phyloP scores from a whole-genome alignment of 148 eudicot genomes.

The Silene conica region DNA sequence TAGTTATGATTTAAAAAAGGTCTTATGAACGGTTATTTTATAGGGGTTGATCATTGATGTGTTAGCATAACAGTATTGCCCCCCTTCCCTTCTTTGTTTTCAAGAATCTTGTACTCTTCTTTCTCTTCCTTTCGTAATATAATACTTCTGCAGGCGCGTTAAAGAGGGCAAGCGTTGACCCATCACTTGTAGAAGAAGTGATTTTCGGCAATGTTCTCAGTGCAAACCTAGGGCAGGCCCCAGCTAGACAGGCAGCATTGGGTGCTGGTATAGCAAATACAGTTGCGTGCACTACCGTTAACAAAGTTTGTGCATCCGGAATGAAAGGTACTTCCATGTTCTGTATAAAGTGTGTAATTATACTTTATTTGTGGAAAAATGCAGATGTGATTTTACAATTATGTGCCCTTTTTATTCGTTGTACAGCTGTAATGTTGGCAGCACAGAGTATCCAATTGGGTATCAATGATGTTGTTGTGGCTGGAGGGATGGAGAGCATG shows the following conservation, averaged over 20 bases:
- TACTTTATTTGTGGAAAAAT: neutral
- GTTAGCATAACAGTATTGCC: too few species aligned
- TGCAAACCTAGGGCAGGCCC: slow-evolving; percentile 97
- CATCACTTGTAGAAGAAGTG: slow-evolving; percentile 93
- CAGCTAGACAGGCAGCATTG: slow-evolving; percentile 96
- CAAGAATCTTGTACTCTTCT: too few species aligned
- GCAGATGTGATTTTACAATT: neutral
- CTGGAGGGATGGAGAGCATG: slow-evolving; percentile 99
- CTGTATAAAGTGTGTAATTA: neutral
- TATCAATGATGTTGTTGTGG: slow-evolving; percentile 86
- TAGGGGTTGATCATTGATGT: too few species aligned
- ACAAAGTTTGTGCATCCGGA: slow-evolving; percentile 99
- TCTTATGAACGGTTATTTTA: too few species aligned
- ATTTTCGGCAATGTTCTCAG: slow-evolving; percentile 91
- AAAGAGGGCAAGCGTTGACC: slow-evolving; percentile 83
- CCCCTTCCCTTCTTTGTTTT: too few species aligned
- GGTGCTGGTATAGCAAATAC: slow-evolving; percentile 91
- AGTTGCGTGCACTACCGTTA: slow-evolving; percentile 80
- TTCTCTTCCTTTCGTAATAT: too few species aligned
- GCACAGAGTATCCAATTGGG: slow-evolving; percentile 96
- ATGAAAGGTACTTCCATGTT: slow-evolving; percentile 62
- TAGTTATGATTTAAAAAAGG: too few species aligned
- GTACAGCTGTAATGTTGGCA: slow-evolving; percentile 91
- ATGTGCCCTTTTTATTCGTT: slow-evolving; percentile 6
- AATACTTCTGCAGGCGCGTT: slow-evolving; percentile 60